These are phyloP conservation scores for Prunus mume DNA, from an alignment of 306 rosid species.

Conservation along the genomic window DNA sequence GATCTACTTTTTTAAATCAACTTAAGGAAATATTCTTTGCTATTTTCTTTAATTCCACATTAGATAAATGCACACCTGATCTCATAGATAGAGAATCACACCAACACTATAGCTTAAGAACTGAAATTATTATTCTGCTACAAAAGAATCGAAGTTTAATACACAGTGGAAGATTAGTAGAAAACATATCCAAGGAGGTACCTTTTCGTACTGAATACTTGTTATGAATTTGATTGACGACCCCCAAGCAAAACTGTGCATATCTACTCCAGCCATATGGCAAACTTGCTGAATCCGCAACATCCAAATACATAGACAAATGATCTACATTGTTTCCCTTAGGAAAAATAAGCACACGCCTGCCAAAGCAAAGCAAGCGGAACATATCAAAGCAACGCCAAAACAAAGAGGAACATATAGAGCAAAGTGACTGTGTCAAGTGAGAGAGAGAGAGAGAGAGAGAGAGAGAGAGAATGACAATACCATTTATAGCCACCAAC, in stretches of 20 bases:
- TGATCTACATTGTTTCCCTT: conserved; percentile 89
- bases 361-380: conserved; percentile 18
- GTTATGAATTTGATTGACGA: conserved; percentile 60
- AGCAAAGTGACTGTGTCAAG: conserved; percentile 3
- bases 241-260: conserved; percentile 83
- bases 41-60: not conserved
- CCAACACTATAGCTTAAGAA: not conserved
- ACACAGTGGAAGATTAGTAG: not conserved
- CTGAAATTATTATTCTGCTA: not conserved
- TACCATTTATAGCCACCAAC: conserved; percentile 92
- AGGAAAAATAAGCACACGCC: conserved; percentile 92
- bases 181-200: conserved; percentile 21
- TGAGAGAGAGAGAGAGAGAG: not conserved
- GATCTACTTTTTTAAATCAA: not conserved
- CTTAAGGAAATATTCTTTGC: not conserved
- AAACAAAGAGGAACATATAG: not conserved
- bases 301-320: conserved; percentile 87
- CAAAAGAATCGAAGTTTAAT: not conserved
- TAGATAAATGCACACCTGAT: not conserved
- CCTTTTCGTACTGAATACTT: conserved; percentile 81
- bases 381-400: not conserved
- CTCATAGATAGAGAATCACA: not conserved
- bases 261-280: conserved; percentile 93
- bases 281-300: conserved; percentile 71
- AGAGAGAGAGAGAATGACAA: not conserved